phyloP scores from a whole-genome alignment of 192 early-diverging fungal species.

The Backusella macrospora region DNA sequence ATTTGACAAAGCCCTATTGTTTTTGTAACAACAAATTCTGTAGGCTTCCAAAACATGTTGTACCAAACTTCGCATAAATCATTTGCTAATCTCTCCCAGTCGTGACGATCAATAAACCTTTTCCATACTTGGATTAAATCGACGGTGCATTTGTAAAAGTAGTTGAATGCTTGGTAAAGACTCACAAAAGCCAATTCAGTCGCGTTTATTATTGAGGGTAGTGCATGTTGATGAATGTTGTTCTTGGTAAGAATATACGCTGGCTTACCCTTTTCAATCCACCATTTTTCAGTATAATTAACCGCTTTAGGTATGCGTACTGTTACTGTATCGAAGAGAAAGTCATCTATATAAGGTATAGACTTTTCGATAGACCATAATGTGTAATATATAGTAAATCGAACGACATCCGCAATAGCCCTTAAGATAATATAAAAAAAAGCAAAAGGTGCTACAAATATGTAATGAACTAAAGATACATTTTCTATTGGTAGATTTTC shows the following conservation, averaged over 20 bases:
- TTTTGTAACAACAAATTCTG: not conserved
- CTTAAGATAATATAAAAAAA: not conserved
- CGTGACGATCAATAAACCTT: slow-evolving; percentile 2
- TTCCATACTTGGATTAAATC: not conserved
- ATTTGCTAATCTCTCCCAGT: not conserved
- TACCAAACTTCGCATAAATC: not conserved
- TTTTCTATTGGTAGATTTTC: not conserved
- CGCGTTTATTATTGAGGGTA: not conserved
- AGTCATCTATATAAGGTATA: not conserved
- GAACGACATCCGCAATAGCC: not conserved
- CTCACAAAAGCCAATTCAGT: not conserved
- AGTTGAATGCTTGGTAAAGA: not conserved
- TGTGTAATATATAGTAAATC: not conserved
- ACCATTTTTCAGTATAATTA: not conserved
- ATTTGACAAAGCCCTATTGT: not conserved
- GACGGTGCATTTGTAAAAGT: not conserved
- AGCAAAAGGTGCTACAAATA: slow-evolving; percentile 2
- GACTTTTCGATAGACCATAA: not conserved
- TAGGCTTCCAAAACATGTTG: not conserved
- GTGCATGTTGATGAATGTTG: not conserved
- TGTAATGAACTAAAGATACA: not conserved
- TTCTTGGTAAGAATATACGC: not conserved
- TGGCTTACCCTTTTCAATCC: not conserved
- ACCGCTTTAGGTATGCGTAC: not conserved
- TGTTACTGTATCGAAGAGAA: not conserved